Base-by-base conservation (phyloP, 164 flowering plant species). In the Paratinospora sagittata region DNA sequence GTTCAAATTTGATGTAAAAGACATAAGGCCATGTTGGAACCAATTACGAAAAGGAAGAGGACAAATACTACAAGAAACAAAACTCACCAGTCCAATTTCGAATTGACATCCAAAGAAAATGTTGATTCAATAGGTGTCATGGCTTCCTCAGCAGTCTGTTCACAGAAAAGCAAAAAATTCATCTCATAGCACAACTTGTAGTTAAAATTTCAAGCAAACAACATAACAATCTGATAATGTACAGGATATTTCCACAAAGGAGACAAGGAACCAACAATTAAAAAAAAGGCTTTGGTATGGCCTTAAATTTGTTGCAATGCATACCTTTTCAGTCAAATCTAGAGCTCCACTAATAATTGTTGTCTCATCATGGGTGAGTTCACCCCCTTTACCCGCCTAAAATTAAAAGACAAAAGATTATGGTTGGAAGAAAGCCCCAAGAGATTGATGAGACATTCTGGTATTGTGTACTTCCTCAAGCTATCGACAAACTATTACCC, bases 121-220 rank as follows among this genome's bases (percentile, higher is more conserved):
- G 98, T 90, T 72, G 98, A 95, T 77, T 95, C 98, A 75, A 95
- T 95, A 19, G 98, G 98, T 33, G 98, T 95, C 98, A 95, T 95
- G 70, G 98, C 98, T 85, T 90, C 97, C 81, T 90, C 94, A 73
- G 98, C 98, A 76, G 97, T 95, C 98, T 95, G 88, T 65, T 70
- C 39, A 74, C 26, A 0, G n/a, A 52, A 52, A 52, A 52, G n/a
- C 19, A 52, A 16, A n/a, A 17, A 52, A 4, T 52, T 13, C 21
- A 2, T 52, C 4, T 13, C n/a, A 19, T 14, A 52, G 58, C 21
- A 52, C 19, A 39, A 39, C 10, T 39, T 8, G 43, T 11, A 52
- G 58, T 52, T 16, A 52, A 21, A 52, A 52, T n/a, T n/a, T n/a
- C n/a, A n/a, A n/a, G n/a, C n/a, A n/a, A n/a, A n/a, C n/a, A n/a